A percentile compares a stretch with the other conserved stretches of the same genome.
phyloP scores from a whole-genome alignment of 768 basidiomycete genomes.

The Sarcodon sp. region DNA sequence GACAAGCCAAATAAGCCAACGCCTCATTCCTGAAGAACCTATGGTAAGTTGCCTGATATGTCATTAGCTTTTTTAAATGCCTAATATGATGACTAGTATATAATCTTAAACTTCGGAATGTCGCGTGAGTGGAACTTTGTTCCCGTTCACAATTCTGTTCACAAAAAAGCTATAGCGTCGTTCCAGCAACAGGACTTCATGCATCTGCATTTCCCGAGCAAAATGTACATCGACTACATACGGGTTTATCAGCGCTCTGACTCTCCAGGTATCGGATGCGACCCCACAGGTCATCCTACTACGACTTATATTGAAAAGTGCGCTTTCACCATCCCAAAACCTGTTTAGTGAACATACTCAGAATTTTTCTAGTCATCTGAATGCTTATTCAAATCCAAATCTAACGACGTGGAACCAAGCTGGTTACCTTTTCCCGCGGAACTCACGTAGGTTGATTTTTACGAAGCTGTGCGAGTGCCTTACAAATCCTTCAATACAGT shows the following conservation, averaged over 20 bases:
- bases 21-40: slow-evolving; percentile 81
- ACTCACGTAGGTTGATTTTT: slow-evolving; percentile 18
- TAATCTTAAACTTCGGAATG: slow-evolving; percentile 81
- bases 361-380: slow-evolving; percentile 21
- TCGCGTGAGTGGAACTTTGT: slow-evolving; percentile 28
- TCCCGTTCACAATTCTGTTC: not conserved
- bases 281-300: slow-evolving; percentile 72
- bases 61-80: slow-evolving; percentile 6
- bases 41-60: slow-evolving; percentile 43
- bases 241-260: slow-evolving; percentile 77
- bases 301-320: slow-evolving; percentile 63
- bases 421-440: slow-evolving; percentile 65
- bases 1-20: slow-evolving; percentile 38
- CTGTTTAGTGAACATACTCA: not conserved
- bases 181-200: slow-evolving; percentile 68
- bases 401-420: slow-evolving; percentile 77
- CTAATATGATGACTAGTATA: slow-evolving; percentile 27
- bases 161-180: slow-evolving; percentile 20
- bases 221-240: slow-evolving; percentile 84
- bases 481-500: too few relatives aligned
- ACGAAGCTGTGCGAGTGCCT: slow-evolving; percentile 1
- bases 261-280: slow-evolving; percentile 56
- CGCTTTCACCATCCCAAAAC: not conserved
- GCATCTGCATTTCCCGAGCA: slow-evolving; percentile 63
- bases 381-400: slow-evolving; percentile 70